A percentile compares a stretch with the other conserved stretches of the same genome.
Evolutionary conservation across 352 stramenopile genomes (phyloP).

Genomic region (Globisporangium splendens): DNA sequence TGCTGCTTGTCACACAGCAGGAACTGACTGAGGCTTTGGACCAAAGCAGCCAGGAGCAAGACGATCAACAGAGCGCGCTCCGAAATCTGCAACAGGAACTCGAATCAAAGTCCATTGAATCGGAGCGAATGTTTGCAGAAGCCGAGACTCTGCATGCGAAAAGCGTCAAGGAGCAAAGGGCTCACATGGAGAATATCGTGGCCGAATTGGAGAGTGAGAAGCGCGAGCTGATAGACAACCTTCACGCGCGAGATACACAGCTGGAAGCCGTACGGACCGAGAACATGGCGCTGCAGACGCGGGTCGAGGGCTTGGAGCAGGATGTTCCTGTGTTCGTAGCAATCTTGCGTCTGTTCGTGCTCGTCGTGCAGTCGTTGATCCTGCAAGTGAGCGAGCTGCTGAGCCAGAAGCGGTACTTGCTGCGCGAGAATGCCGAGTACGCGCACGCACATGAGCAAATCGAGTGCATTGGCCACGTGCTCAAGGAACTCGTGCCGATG

Average conservation of each 20-base stretch:
- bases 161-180: conserved; percentile 36
- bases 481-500: conserved; percentile 49
- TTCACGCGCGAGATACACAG: conserved; percentile 24
- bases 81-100: conserved; percentile 28
- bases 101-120: conserved; percentile 28
- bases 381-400: conserved; percentile 67
- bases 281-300: conserved; percentile 23
- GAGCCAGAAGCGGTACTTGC: conserved; percentile 51
- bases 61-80: conserved; percentile 21
- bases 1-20: conserved; percentile 18
- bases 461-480: conserved; percentile 55
- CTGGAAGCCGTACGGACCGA: conserved; percentile 12
- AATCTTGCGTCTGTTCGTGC: conserved; percentile 54
- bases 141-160: conserved; percentile 38
- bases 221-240: conserved; percentile 17
- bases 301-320: conserved; percentile 30
- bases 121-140: conserved; percentile 31
- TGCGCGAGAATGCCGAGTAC: conserved; percentile 46
- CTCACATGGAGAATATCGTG: conserved; percentile 24
- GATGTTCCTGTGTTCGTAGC: conserved; percentile 44
- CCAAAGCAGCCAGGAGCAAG: conserved; percentile 14
- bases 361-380: conserved; percentile 51
- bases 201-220: conserved; percentile 40
- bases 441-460: conserved; percentile 41
- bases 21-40: conserved; percentile 19